phyloP scores from a whole-genome alignment of 352 stramenopile species.

The Lagenidium sp. region DNA sequence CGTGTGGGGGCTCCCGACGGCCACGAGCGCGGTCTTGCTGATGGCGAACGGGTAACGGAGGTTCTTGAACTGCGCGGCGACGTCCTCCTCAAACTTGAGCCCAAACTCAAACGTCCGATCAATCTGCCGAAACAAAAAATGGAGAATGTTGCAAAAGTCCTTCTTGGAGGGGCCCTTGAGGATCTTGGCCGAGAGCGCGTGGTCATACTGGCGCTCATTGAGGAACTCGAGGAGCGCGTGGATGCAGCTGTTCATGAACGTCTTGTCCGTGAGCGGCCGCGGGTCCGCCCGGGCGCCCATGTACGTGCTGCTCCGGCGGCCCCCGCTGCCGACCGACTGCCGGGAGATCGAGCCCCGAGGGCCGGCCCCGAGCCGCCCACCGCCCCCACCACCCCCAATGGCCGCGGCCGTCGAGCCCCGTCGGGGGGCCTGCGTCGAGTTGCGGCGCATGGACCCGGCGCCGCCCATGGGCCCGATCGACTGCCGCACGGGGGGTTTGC shows the following conservation, averaged over 20 bases:
- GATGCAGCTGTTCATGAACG: conserved; percentile 90
- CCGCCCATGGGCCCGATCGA: conserved; percentile 32
- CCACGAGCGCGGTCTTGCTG: conserved; percentile 92
- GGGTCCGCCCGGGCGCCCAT: conserved; percentile 56
- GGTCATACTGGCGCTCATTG: conserved; percentile 84
- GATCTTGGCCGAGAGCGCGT: conserved; percentile 87
- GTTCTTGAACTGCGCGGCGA: conserved; percentile 58
- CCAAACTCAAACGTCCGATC: conserved; percentile 88
- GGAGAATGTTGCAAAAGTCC: conserved; percentile 96
- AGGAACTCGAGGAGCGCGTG: conserved; percentile 93
- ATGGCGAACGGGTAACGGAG: conserved; percentile 95
- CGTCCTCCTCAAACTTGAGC: conserved; percentile 70
- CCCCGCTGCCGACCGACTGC: conserved; percentile 36
- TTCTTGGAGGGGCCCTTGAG: conserved; percentile 92
- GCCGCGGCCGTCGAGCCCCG: conserved; percentile 35
- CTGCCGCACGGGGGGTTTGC: conserved; percentile 45
- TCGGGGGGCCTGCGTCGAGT: no score
- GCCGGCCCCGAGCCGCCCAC: conserved; percentile 8
- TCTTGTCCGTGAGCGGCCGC: conserved; percentile 85
- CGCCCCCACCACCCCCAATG: no score
- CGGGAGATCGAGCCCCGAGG: conserved; percentile 38
- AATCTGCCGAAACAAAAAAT: conserved; percentile 94
- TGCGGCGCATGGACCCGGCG: conserved; percentile 21
- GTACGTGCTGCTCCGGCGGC: conserved; percentile 35
- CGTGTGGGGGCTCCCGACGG: conserved; percentile 92